Evolutionary conservation across 768 basidiomycete genomes (phyloP), one percentile per base, ranked within the genome.

Genomic region (Lactarius sp.): DNA sequence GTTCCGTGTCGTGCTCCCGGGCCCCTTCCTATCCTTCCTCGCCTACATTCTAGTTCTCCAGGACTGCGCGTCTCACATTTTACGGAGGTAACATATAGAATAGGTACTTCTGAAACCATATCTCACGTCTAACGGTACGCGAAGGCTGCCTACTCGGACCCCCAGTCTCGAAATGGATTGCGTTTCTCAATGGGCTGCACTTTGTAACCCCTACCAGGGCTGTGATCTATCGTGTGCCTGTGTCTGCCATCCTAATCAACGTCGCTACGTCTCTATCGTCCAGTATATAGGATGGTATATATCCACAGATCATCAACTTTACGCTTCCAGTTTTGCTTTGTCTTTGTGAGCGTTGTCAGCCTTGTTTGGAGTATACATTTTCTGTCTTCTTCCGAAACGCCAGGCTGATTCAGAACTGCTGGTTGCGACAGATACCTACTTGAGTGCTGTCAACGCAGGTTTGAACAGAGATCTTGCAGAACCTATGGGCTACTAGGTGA

Each of bases 271-370:
- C 44, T 12, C 59, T 52, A 42, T 59, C 31, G 33, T 34, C 56
- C 27, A 10, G 33, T 65, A 86, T 34, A 62, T 22, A 22, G 87
- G 90, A 79, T 76, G 3, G 87, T 92, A 6, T 92, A 85, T 72
- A 78, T 86, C 37, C 91, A 0, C 91, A 94, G 72, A 70, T 86
- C 59, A 77, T 91, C 77, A 94, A 94, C 74, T 94, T 93, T 69
- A 76, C 83, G 9, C 22, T n/a, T n/a, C n/a, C n/a, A n/a, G n/a
- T n/a, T n/a, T n/a, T n/a, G n/a, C n/a, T 92, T 41, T 84, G 91
- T 87, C 20, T 77, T 87, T 20, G 83, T 94, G 27, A 82, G 90
- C 69, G 81, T 88, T 12, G 88, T 92, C 56, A 87, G 86, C 69
- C 79, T 92, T 64, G 88, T 88, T 76, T 90, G 88, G 90, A 92